These are phyloP conservation scores for Rhododendron henanense DNA, from an alignment of 148 eudicot genomes.

Conservation along the genomic window DNA sequence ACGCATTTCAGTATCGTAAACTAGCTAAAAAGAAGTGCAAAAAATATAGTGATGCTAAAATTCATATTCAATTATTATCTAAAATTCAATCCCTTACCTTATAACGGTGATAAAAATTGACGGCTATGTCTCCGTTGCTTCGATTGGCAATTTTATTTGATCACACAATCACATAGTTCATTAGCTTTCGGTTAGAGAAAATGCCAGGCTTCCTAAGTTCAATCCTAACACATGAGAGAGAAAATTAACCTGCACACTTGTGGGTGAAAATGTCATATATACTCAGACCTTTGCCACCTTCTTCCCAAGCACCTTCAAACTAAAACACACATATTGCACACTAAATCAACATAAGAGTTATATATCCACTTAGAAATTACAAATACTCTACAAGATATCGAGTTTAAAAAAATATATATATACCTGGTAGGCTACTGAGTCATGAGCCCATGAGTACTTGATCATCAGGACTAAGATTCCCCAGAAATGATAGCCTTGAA, in stretches of 20 bases:
- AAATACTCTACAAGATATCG: background rate
- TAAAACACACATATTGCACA: background rate
- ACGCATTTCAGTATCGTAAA: background rate
- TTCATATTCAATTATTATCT: background rate
- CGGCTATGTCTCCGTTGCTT: conserved; percentile 21
- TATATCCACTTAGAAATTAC: background rate
- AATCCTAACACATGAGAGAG: background rate
- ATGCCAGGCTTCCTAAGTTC: background rate
- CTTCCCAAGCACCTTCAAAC: conserved; percentile 8
- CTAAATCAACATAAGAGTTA: background rate
- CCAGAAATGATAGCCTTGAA: background rate
- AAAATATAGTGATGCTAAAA: background rate
- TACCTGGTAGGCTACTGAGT: background rate
- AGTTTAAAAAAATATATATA: background rate
- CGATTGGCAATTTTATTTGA: conserved; percentile 13
- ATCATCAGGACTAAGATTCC: background rate
- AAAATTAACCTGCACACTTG: background rate
- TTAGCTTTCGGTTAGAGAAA: background rate
- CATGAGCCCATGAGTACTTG: background rate
- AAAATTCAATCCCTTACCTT: conserved; percentile 8
- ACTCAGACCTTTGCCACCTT: background rate
- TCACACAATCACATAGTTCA: background rate
- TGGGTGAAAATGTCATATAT: background rate
- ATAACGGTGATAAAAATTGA: conserved; percentile 22
- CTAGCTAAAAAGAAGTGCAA: background rate